A percentile compares a stretch with the other conserved stretches of the same genome.
These are phyloP conservation scores for Capsicum baccatum DNA, from an alignment of 257 asterid species.

Conservation along the genomic window DNA sequence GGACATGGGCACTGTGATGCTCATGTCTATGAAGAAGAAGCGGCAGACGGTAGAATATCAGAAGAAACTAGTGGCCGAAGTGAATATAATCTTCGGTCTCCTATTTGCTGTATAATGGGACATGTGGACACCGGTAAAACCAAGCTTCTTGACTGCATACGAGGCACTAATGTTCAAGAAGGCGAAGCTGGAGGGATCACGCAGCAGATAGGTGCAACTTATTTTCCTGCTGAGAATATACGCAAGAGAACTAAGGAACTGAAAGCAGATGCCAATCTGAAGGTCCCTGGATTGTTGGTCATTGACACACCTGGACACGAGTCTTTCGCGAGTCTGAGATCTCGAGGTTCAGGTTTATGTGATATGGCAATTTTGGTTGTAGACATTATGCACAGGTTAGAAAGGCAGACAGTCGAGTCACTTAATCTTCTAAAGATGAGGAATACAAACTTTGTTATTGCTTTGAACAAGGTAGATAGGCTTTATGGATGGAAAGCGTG, in stretches of 20 bases:
- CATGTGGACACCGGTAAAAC: too few species aligned
- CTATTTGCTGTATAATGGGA: constrained; percentile 91
- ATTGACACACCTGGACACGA: constrained; percentile 99
- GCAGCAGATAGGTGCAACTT: constrained; percentile 98
- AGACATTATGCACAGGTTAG: constrained; percentile 97
- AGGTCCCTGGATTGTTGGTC: constrained; percentile 91
- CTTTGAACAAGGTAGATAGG: constrained; percentile 95
- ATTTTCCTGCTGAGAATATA: constrained; percentile 93
- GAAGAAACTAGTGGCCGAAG: constrained; percentile 36
- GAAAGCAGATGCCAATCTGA: constrained; percentile 92
- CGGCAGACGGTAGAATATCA: constrained; percentile 18
- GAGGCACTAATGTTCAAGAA: too few species aligned
- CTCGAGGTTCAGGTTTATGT: constrained; percentile 96
- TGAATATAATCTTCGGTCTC: constrained; percentile 77
- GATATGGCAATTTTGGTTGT: constrained; percentile 94
- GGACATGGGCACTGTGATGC: too few species aligned
- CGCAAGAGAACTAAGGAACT: constrained; percentile 93
- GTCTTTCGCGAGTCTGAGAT: constrained; percentile 87
- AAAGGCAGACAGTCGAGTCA: constrained; percentile 94
- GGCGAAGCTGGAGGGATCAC: constrained; percentile 99
- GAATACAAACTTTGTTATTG: constrained; percentile 88
- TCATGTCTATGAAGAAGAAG: too few species aligned
- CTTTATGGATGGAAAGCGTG: constrained; percentile 82
- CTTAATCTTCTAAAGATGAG: constrained; percentile 92
- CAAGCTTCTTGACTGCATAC: too few species aligned